Evolutionary conservation across 192 early-diverging fungal species (phyloP).

Genomic region (Kickxella alabastrina): DNA sequence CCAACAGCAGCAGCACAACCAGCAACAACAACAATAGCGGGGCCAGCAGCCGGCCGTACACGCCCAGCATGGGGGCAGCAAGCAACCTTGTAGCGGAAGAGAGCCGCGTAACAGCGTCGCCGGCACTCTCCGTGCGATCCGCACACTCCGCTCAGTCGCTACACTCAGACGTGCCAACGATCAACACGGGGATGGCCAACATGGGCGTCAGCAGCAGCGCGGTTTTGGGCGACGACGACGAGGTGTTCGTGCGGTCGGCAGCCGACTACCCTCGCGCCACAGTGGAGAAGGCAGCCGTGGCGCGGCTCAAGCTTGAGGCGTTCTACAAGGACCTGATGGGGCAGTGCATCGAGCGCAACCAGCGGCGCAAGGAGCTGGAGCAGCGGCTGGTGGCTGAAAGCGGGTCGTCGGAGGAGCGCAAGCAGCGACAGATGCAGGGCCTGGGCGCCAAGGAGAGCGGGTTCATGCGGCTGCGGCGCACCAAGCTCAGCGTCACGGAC

Average conservation of each 20-base stretch:
- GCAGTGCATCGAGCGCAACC: conserved; percentile 83
- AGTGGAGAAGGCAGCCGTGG: conserved; percentile 81
- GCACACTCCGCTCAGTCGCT: conserved; percentile 46
- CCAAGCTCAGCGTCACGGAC: conserved; percentile 83
- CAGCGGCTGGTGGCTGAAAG: conserved; percentile 65
- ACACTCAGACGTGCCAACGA: conserved; percentile 43
- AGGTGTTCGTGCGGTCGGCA: conserved; percentile 63
- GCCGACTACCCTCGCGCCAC: conserved; percentile 74
- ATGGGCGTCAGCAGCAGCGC: conserved; percentile 42
- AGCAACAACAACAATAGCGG: conserved; percentile 18
- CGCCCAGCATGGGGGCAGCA: conserved; percentile 38
- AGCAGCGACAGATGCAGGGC: conserved; percentile 72
- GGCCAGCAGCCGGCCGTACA: conserved; percentile 41
- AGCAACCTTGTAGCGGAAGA: conserved; percentile 27
- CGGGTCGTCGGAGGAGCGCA: conserved; percentile 80
- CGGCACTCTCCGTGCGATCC: conserved; percentile 45
- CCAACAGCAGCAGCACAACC: conserved; percentile 42
- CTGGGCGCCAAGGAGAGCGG: conserved; percentile 88
- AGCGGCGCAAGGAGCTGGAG: conserved; percentile 78
- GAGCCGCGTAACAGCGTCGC: conserved; percentile 32
- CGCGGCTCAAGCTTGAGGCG: conserved; percentile 88
- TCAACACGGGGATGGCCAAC: conserved; percentile 50
- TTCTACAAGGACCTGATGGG: conserved; percentile 87
- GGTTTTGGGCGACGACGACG: conserved; percentile 42
- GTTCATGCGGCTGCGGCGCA: conserved; percentile 88